Base-by-base conservation (phyloP, 192 early-diverging fungal species). In the Backusella mclennaniae region DNA sequence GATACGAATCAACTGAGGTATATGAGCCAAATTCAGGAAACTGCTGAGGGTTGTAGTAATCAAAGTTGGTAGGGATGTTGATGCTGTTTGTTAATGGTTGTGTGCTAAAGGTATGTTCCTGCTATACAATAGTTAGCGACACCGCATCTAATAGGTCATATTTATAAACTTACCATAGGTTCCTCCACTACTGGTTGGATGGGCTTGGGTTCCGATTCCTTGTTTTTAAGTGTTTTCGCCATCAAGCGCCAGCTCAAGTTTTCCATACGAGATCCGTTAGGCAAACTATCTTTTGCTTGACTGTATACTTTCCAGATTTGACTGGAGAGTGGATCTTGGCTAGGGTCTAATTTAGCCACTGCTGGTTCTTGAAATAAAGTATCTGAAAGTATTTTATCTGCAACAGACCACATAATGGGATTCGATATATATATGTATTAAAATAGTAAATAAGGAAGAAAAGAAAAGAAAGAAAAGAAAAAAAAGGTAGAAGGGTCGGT, bases 241-340 rank as follows among this genome's bases (percentile, higher is more conserved):
- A 95, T 93, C 78, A 94, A 86, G 17, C 95, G 83, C 95, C 95
- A 96, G 1, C 90, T 87, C 69, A 94, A 73, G 80, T 95, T 96
- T 78, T 96, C 95, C 11, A 95, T 84, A 31, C 95, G 79, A 26
- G 87, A 87, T 19, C 94, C 95, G 42, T 93, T 87, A 8, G 91
- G 92, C 38, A 96, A 76, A 8, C 88, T 90, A 63, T 91, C 89
- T 79, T 94, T 94, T 35, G 92, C 92, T 78, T 94, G 93, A 12
- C 91, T 89, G 72, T 86, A 94, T 66, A 96, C 78, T 59, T 85
- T 82, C 95, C 95, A 96, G 7, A 91, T 78, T 41, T 93, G 83
- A 63, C 85, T 87, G n/a, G 84, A 83, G 26, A 86, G 73, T 26
- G 85, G 84, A 66, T 89, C 84, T 39, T 87, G 79, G 52, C 83